A percentile compares a stretch with the other conserved stretches of the same genome.
These are phyloP conservation scores for Phoma sp. DNA, from an alignment of 2,329 filamentous ascomycete species.

Conservation along the genomic window DNA sequence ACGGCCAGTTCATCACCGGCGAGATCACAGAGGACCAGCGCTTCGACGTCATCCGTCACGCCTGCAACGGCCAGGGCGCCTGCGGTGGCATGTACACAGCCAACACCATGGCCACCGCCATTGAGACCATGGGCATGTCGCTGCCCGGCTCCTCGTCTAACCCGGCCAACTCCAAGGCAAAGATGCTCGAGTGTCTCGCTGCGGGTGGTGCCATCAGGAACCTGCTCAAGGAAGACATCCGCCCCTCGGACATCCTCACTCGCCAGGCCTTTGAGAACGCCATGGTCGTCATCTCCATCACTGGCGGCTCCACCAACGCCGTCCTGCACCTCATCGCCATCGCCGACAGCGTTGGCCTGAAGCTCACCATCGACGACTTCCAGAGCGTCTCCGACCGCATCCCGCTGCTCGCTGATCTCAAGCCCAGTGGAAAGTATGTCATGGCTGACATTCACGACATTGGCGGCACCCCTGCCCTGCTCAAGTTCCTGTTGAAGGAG, in stretches of 20 bases:
- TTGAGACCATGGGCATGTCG: slow-evolving; percentile 59
- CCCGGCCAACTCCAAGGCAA: slow-evolving; percentile 58
- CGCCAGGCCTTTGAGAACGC: slow-evolving; percentile 58
- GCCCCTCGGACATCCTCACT: slow-evolving; percentile 58
- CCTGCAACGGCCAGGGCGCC: slow-evolving; percentile 82
- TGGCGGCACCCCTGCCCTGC: slow-evolving; percentile 57
- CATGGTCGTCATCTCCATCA: slow-evolving; percentile 59
- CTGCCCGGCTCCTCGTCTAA: slow-evolving; percentile 60
- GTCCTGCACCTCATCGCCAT: slow-evolving; percentile 60
- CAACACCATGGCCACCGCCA: slow-evolving; percentile 60
- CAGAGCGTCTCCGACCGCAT: slow-evolving; percentile 58
- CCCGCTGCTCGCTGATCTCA: slow-evolving; percentile 59
- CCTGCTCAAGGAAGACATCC: slow-evolving; percentile 58
- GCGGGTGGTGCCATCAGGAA: slow-evolving; percentile 59
- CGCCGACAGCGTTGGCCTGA: slow-evolving; percentile 57
- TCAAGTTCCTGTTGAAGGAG: slow-evolving; percentile 59
- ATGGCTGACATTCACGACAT: slow-evolving; percentile 66
- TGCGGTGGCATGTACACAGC: slow-evolving; percentile 79
- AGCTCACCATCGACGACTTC: slow-evolving; percentile 60
- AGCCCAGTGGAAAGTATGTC: slow-evolving; percentile 61
- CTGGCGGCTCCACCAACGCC: slow-evolving; percentile 59
- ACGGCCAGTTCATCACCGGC: slow-evolving; percentile 91
- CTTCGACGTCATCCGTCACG: slow-evolving; percentile 92
- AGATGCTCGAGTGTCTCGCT: slow-evolving; percentile 58
- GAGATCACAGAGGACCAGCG: slow-evolving; percentile 90